Percentiles rank a stretch among this genome's conserved stretches.
These are phyloP conservation scores for Xylaria arbuscula DNA, from an alignment of 2,329 filamentous ascomycete genomes.

Conservation along the genomic window DNA sequence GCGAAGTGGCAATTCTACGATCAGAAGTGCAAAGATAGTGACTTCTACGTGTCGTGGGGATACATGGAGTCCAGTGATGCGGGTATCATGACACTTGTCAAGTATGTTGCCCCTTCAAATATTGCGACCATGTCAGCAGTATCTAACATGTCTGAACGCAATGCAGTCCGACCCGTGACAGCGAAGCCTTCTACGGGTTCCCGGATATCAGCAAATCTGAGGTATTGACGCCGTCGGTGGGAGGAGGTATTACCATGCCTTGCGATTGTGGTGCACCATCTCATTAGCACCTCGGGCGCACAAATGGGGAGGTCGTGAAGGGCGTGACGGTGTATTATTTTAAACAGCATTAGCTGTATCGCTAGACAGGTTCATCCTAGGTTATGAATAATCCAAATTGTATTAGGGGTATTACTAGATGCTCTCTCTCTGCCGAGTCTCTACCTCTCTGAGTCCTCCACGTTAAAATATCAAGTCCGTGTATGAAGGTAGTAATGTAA, in stretches of 20 bases:
- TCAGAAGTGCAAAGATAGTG: constrained; percentile 32
- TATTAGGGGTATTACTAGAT: neutral
- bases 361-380: neutral
- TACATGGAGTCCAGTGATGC: constrained; percentile 37
- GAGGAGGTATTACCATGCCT: constrained; percentile 32
- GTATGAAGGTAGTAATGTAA: too few relatives aligned
- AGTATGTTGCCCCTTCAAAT: constrained; percentile 28
- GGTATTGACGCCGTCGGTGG: constrained; percentile 29
- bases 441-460: too few relatives aligned
- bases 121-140: neutral
- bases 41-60: constrained; percentile 42
- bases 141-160: neutral
- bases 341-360: constrained; percentile 5
- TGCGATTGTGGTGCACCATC: constrained; percentile 27
- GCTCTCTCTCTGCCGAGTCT: too few relatives aligned
- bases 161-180: constrained; percentile 34
- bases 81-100: constrained; percentile 44
- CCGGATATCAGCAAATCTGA: constrained; percentile 32
- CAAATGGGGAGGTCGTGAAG: neutral
- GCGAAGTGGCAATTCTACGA: constrained; percentile 41
- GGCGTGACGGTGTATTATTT: neutral
- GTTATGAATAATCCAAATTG: constrained; percentile 2
- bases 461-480: too few relatives aligned
- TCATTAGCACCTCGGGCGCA: neutral
- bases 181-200: constrained; percentile 41